Conservation (phyloP, 129 eudicot genomes). For the Solidago caesia region DNA sequence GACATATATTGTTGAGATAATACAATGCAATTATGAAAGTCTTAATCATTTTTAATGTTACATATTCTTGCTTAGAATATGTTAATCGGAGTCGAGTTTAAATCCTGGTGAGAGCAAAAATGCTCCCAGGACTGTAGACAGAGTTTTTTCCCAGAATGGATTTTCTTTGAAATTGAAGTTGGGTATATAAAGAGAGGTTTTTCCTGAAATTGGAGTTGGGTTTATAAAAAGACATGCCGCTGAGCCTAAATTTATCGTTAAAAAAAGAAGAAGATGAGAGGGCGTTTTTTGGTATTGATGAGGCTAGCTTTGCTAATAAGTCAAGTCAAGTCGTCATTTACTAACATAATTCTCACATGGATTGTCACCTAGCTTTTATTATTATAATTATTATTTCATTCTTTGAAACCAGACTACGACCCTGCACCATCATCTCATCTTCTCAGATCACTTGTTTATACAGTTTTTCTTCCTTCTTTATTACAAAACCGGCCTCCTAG, state of each 20-base stretch:
- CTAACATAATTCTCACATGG: conserved; percentile 28
- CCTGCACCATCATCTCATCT: conserved; percentile 1
- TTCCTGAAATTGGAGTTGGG: neutral
- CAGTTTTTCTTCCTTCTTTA: neutral
- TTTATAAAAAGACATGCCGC: neutral
- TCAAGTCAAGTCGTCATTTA: conserved; percentile 27
- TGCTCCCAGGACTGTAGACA: no score
- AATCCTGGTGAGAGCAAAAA: no score
- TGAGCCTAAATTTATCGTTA: neutral
- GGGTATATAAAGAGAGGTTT: no score
- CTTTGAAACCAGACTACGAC: conserved; percentile 20
- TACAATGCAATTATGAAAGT: no score
- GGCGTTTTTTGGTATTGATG: conserved; percentile 35
- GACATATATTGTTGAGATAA: no score
- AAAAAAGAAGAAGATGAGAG: conserved; percentile 18
- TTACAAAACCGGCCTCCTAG: neutral
- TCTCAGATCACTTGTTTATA: neutral
- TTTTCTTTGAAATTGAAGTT: no score
- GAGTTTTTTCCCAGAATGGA: no score
- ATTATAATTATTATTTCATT: conserved; percentile 14
- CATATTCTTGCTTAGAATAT: no score
- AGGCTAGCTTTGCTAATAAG: conserved; percentile 25
- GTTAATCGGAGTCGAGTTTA: no score
- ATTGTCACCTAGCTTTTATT: neutral
- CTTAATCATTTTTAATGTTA: no score